Conservation (phyloP, 1,139 yeast species). For the Kazachstania sp. region DNA sequence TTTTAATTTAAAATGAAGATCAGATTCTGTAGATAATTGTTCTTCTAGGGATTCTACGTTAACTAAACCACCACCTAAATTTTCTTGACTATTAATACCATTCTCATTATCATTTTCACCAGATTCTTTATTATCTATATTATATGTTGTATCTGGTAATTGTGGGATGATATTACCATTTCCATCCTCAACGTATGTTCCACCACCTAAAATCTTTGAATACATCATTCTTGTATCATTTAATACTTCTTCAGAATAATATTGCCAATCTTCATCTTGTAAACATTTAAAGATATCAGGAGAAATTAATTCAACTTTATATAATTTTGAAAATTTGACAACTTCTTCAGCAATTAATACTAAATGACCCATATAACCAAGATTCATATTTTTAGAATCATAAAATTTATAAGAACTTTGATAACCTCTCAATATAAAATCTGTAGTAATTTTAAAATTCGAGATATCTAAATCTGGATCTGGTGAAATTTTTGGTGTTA, state of each 20-base stretch:
- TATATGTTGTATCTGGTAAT: constrained; percentile 9
- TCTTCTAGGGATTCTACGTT: constrained; percentile 24
- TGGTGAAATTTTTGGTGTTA: constrained; percentile 2
- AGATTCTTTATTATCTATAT: not conserved
- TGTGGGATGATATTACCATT: constrained; percentile 26
- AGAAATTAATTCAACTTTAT: constrained; percentile 32
- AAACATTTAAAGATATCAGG: constrained; percentile 30
- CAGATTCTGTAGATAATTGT: constrained; percentile 29
- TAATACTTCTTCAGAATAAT: constrained; percentile 75
- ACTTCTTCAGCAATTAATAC: constrained; percentile 95
- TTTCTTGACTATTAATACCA: not conserved
- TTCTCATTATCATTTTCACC: constrained; percentile 6
- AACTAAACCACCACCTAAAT: constrained; percentile 16
- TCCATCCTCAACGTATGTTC: constrained; percentile 29
- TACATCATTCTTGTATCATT: constrained; percentile 90
- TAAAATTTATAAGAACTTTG: constrained; percentile 58
- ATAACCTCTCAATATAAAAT: constrained; percentile 77
- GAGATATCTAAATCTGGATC: not conserved
- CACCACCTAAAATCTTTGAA: constrained; percentile 81
- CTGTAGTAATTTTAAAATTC: constrained; percentile 59
- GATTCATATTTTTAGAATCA: constrained; percentile 59
- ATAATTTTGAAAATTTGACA: constrained; percentile 64
- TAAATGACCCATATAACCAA: constrained; percentile 96
- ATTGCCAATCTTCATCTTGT: constrained; percentile 60
- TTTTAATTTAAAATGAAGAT: constrained; percentile 27